phyloP scores from a whole-genome alignment of 345 rosid species.

The Hibiscus mutabilis region DNA sequence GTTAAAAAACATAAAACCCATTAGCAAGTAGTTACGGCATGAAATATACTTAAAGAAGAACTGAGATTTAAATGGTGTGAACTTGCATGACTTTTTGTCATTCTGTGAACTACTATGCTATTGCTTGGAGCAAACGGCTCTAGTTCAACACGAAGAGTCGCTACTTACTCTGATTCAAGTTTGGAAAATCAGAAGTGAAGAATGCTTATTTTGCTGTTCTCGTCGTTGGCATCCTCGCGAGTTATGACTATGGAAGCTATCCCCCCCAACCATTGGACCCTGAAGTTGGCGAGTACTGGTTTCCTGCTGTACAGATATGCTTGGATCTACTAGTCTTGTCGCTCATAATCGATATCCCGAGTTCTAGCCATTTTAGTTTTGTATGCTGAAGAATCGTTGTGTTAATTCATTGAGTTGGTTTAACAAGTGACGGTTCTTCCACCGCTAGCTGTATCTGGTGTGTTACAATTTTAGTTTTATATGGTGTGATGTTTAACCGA shows the following conservation, averaged over 20 bases:
- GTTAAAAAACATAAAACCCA: not conserved
- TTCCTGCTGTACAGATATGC: not conserved
- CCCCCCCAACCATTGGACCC: not conserved
- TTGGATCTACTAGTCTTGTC: not conserved
- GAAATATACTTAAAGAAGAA: not conserved
- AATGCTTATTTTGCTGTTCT: not conserved
- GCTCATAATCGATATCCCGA: not conserved
- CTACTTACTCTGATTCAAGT: not conserved
- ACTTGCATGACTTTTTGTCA: not conserved
- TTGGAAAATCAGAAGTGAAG: not conserved
- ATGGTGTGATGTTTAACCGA: not conserved
- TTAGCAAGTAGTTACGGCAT: not conserved
- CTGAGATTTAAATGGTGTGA: constrained; percentile 3
- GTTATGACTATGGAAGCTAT: not conserved
- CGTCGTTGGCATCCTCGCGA: not conserved
- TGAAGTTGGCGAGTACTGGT: not conserved
- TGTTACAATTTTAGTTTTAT: not conserved
- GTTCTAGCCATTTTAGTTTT: not conserved
- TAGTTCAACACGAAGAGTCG: not conserved
- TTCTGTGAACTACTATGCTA: not conserved
- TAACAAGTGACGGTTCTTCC: too few species aligned
- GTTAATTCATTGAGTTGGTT: too few species aligned
- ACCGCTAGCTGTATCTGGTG: too few species aligned
- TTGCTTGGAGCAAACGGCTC: not conserved
- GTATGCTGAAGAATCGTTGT: not conserved